Conservation (phyloP, 352 stramenopile genomes). For the Globisporangium rhizosaccharum region DNA sequence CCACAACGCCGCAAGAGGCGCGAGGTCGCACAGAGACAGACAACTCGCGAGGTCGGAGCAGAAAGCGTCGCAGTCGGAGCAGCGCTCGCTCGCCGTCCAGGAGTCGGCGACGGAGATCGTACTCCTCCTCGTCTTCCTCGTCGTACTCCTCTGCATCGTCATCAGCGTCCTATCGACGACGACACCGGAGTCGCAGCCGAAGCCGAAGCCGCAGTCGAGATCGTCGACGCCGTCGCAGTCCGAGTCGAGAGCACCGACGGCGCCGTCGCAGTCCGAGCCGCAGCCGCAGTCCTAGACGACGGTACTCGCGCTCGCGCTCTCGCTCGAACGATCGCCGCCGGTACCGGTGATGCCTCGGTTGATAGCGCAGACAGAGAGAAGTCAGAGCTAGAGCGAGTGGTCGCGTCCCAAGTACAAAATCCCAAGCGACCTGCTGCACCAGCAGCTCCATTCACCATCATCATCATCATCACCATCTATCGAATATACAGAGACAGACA, state of each 20-base stretch:
- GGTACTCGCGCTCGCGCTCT: conserved; percentile 21
- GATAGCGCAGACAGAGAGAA: conserved; percentile 8
- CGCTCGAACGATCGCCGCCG: conserved; percentile 15
- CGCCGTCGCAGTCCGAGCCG: conserved; percentile 1
- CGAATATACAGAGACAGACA: neutral
- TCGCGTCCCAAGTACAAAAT: no score
- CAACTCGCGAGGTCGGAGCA: neutral
- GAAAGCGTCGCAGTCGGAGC: neutral
- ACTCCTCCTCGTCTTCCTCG: neutral
- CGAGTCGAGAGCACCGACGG: conserved; percentile 8
- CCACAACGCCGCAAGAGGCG: no score
- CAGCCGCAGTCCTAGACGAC: conserved; percentile 7
- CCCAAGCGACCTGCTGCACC: no score
- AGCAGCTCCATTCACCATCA: neutral
- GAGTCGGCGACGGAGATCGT: conserved; percentile 1
- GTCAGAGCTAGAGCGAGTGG: no score
- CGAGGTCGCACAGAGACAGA: neutral
- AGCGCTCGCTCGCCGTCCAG: neutral
- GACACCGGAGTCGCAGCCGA: conserved; percentile 13
- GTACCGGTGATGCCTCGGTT: conserved; percentile 7
- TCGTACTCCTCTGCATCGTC: conserved; percentile 1
- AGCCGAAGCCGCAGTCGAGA: conserved; percentile 20
- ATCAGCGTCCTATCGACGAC: neutral
- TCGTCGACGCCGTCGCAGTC: conserved; percentile 9
- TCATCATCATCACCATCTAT: neutral